Percentiles rank a stretch among this genome's conserved stretches.
Evolutionary conservation across 768 basidiomycete genomes (phyloP).

Genomic region (Xerocomus potaroensis): DNA sequence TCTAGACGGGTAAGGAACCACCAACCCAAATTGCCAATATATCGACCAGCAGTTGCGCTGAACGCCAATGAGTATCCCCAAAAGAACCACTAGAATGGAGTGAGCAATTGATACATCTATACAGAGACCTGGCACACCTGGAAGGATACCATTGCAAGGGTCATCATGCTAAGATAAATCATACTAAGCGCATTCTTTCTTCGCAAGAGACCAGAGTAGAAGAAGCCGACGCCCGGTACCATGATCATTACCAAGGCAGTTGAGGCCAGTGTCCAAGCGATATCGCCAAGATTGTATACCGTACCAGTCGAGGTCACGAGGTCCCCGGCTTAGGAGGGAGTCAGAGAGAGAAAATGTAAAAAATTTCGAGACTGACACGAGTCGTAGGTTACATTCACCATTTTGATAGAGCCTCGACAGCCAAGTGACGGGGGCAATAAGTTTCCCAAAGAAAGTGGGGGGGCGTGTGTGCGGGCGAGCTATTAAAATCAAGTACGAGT

Average conservation of each 20-base stretch:
- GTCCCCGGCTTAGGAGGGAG: constrained; percentile 33
- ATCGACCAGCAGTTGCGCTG: constrained; percentile 66
- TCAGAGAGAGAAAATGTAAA: neutral
- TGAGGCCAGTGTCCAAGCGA: constrained; percentile 64
- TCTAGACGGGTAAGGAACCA: constrained; percentile 2
- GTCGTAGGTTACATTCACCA: constrained; percentile 45
- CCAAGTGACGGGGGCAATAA: neutral
- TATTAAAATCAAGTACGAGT: too few species aligned
- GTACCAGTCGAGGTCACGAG: constrained; percentile 23
- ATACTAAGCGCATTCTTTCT: constrained; percentile 92
- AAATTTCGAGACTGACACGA: constrained; percentile 27
- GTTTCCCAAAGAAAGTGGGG: neutral
- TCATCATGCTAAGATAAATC: constrained; percentile 78
- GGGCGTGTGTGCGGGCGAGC: constrained; percentile 3
- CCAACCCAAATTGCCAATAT: constrained; percentile 82
- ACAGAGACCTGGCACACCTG: constrained; percentile 63
- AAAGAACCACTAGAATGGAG: constrained; percentile 76
- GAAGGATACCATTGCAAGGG: constrained; percentile 76
- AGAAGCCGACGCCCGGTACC: constrained; percentile 82
- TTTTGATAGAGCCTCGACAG: constrained; percentile 13
- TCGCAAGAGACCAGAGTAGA: constrained; percentile 87
- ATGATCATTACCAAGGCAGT: constrained; percentile 84
- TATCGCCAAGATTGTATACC: constrained; percentile 61
- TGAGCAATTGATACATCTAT: neutral
- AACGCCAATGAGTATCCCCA: constrained; percentile 96